Conservation (phyloP, 768 basidiomycete species). For the Suillus decipiens region DNA sequence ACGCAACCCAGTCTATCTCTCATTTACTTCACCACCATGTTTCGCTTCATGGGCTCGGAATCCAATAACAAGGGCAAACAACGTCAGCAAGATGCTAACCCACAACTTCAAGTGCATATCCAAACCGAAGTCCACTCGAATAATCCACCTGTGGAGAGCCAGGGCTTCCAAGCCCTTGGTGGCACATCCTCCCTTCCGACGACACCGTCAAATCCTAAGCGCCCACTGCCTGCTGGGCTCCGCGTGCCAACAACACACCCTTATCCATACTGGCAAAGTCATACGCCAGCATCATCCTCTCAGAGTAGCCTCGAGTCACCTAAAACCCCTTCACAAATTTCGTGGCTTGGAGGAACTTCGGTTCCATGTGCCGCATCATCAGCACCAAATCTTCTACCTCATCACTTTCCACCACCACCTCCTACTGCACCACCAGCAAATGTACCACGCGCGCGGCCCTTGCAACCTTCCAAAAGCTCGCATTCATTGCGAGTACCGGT, state of each 20-base stretch:
- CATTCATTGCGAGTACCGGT: conserved; percentile 45
- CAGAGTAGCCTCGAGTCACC: conserved; percentile 34
- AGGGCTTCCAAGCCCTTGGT: conserved; percentile 18
- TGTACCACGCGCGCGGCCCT: conserved; percentile 33
- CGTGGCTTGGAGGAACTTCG: conserved; percentile 35
- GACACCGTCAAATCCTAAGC: conserved; percentile 23
- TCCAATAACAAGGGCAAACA: conserved; percentile 28
- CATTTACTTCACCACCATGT: conserved; percentile 23
- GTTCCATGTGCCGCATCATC: conserved; percentile 9
- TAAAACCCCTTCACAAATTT: conserved; percentile 40
- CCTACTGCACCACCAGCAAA: conserved; percentile 29
- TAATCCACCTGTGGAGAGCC: conserved; percentile 15
- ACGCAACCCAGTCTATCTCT: conserved; percentile 1
- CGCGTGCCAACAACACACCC: conserved; percentile 34
- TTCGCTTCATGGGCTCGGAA: conserved; percentile 34
- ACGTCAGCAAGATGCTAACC: conserved; percentile 19
- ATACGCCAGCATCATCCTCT: conserved; percentile 32
- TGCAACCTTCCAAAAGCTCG: conserved; percentile 37
- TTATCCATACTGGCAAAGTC: conserved; percentile 38
- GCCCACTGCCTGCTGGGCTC: conserved; percentile 33
- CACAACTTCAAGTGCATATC: conserved; percentile 29
- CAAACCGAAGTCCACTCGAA: conserved; percentile 31
- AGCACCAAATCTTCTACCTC: conserved; percentile 11
- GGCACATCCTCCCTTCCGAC: conserved; percentile 23
- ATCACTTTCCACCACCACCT: conserved; percentile 37